Conservation (phyloP, 1,284 basidiomycete genomes). For the Cryptococcus wingfieldii region DNA sequence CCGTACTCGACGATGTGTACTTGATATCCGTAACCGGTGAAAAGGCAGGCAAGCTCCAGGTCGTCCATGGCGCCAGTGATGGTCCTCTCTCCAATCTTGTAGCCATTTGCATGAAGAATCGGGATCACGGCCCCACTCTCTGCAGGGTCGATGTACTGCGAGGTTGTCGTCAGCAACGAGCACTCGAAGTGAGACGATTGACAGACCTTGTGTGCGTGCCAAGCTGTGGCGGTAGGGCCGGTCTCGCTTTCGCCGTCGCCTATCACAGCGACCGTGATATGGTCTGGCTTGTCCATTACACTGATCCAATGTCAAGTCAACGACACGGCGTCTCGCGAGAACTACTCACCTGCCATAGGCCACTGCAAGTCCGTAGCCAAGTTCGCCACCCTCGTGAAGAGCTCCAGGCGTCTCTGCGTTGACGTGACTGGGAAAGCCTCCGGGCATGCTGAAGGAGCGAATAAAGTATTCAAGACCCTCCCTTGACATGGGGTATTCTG, state of each 20-base stretch:
- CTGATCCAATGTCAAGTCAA: constrained; percentile 3
- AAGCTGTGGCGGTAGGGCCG: constrained; percentile 73
- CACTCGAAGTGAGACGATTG: neutral
- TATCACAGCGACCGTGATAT: constrained; percentile 70
- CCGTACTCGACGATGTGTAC: constrained; percentile 72
- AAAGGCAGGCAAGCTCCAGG: constrained; percentile 56
- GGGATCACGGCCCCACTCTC: constrained; percentile 84
- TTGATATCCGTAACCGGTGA: constrained; percentile 75
- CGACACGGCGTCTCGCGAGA: neutral
- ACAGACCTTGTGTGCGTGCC: constrained; percentile 65
- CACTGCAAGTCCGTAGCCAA: constrained; percentile 80
- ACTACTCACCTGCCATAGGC: constrained; percentile 59
- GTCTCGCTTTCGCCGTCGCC: constrained; percentile 87
- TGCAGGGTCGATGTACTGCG: constrained; percentile 77
- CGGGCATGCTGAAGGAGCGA: constrained; percentile 50
- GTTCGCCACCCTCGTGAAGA: constrained; percentile 84
- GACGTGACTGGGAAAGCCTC: constrained; percentile 53
- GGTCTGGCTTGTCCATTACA: constrained; percentile 81
- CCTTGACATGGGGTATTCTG: constrained; percentile 62
- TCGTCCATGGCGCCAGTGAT: constrained; percentile 88
- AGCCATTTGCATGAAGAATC: constrained; percentile 74
- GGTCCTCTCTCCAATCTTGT: constrained; percentile 73
- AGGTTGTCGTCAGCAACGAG: constrained; percentile 1
- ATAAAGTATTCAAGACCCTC: constrained; percentile 58
- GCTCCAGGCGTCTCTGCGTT: constrained; percentile 64